phyloP scores from a whole-genome alignment of 192 early-diverging fungal genomes.

The Cladochytrium replicatum region DNA sequence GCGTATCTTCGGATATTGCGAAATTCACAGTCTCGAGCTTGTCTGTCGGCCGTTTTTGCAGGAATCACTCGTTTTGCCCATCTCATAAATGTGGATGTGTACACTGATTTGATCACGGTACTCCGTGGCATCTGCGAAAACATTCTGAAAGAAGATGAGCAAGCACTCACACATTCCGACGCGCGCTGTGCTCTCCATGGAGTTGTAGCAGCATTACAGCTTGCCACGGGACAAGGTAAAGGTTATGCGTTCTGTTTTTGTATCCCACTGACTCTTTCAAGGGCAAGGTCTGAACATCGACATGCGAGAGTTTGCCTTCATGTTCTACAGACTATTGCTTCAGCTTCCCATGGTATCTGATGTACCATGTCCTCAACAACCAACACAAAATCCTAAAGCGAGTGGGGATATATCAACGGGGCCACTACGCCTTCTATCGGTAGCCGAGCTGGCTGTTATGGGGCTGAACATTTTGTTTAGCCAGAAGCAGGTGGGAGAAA shows the following conservation, averaged over 20 bases:
- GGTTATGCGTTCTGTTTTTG: slow-evolving; percentile 7
- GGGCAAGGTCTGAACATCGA: slow-evolving; percentile 89
- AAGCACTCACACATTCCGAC: slow-evolving; percentile 26
- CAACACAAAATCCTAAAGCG: no score
- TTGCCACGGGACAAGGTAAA: slow-evolving; percentile 78
- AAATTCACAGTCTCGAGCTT: slow-evolving; percentile 59
- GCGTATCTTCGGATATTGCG: slow-evolving; percentile 94
- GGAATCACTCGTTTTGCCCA: slow-evolving; percentile 80
- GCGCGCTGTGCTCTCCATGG: slow-evolving; percentile 73
- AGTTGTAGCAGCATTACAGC: slow-evolving; percentile 77
- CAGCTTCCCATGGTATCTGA: no score
- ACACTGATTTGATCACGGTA: slow-evolving; percentile 74
- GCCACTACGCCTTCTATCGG: no score
- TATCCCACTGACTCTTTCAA: slow-evolving; percentile 9
- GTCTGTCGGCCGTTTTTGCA: slow-evolving; percentile 68
- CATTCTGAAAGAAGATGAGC: slow-evolving; percentile 42
- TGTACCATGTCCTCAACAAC: no score
- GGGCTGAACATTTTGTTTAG: no score
- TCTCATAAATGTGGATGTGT: slow-evolving; percentile 94
- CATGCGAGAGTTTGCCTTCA: slow-evolving; percentile 86
- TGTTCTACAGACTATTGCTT: no score
- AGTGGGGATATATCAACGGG: no score
- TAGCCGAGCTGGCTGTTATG: no score
- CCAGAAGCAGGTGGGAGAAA: no score
- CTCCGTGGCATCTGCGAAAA: slow-evolving; percentile 70